These are phyloP conservation scores for Ganoderma resinaceum DNA, from an alignment of 1,284 basidiomycete genomes.

Conservation along the genomic window DNA sequence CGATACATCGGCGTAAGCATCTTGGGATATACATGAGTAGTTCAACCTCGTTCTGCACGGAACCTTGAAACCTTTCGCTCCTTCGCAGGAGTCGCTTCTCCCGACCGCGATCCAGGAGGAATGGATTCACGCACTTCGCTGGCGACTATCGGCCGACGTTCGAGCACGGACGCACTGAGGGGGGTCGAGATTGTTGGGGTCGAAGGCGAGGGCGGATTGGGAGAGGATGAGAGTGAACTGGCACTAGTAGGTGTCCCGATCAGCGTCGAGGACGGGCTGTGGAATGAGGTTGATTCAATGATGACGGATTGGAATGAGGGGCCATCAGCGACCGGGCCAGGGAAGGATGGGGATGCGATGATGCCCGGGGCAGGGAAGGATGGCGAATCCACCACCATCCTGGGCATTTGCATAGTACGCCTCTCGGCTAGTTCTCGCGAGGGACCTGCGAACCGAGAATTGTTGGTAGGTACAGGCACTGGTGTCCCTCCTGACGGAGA, in stretches of 20 bases:
- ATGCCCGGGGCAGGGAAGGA: constrained; percentile 28
- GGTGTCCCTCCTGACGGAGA: constrained; percentile 31
- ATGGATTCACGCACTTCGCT: constrained; percentile 46
- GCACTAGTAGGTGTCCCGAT: constrained; percentile 27
- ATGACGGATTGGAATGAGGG: constrained; percentile 24
- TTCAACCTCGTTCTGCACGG: constrained; percentile 47
- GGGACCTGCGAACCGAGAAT: constrained; percentile 16
- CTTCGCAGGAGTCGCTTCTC: constrained; percentile 22
- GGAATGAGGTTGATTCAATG: constrained; percentile 45
- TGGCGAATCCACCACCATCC: constrained; percentile 31
- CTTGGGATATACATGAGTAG: constrained; percentile 15
- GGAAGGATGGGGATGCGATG: constrained; percentile 18
- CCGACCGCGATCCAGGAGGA: constrained; percentile 16
- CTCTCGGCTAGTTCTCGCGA: constrained; percentile 6
- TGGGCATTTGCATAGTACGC: constrained; percentile 19
- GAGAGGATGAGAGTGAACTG: constrained; percentile 27
- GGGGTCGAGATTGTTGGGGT: constrained; percentile 24
- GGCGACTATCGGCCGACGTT: constrained; percentile 50
- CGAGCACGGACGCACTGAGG: constrained; percentile 32
- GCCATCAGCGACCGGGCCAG: neutral
- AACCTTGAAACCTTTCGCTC: constrained; percentile 54
- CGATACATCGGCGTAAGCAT: constrained; percentile 22
- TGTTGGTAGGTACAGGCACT: constrained; percentile 26
- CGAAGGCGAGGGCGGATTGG: constrained; percentile 20
- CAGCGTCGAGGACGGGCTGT: constrained; percentile 25